Evolutionary conservation across 495 filamentous ascomycete genomes (phyloP), one percentile per base, ranked within the genome.

Genomic region (Penicillium macrosclerotiorum): DNA sequence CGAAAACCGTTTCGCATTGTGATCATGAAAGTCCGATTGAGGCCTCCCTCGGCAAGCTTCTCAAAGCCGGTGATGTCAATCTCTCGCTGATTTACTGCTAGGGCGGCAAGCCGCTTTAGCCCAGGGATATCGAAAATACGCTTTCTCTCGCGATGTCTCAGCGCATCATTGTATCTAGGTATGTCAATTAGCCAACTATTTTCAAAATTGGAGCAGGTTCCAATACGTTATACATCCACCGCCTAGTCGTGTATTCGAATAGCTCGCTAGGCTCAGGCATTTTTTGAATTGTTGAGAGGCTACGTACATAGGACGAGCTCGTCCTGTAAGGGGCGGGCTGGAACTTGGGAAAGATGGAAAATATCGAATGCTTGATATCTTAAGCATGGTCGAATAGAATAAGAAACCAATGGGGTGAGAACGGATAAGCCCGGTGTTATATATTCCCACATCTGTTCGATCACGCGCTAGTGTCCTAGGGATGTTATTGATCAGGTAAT

Each of bases 11-110:
- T 41, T 14, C 39, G 19, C 45, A 67, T 55, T 9, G 54, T 51
- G 14, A 62, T 36, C 13, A 46, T 13, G 20, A 65, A 67, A 13
- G 27, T 53, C 7, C 61, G 48, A 24, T 67, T 69, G 45, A 62
- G 63, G 4, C 61, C 65, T 8, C 63, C 63, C 40, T 67, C 63
- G 7, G 59, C 57, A 35, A 69, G 56, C 37, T 67, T 69, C 9
- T 44, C 19, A 44, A 69, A 52, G 2, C 30, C 18, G 31, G 31
- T 29, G 11, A 66, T 36, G 42, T 59, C 51, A 9, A 44, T 18
- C 45, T 36, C 29, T 3, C 12, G 22, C 19, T 51, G 38, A 4
- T 46, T 13, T 17, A 58, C 33, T 5, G 55, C 36, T 18, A 22
- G 5, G 19, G 56, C 52, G 29, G 61, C 57, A 11, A 58, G 45